Conservation (phyloP, 371 early-diverging fungal species). For the Lichtheimia ornata region DNA sequence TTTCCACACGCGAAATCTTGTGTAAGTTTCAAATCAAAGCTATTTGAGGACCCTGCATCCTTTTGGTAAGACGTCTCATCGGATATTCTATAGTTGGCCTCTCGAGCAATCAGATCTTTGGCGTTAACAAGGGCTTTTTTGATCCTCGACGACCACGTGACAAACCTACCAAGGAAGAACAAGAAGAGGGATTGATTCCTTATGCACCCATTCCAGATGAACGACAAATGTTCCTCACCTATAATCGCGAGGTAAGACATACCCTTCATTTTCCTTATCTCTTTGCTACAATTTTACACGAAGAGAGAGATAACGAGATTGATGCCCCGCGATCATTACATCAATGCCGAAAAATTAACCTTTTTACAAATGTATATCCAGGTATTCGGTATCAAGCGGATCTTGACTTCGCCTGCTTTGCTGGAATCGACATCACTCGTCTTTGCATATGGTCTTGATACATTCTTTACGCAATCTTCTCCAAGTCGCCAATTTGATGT, state of each 20-base stretch:
- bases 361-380: conserved; percentile 3
- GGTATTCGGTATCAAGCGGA: conserved; percentile 66
- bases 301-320: neutral
- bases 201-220: conserved; percentile 74
- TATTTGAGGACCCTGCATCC: neutral
- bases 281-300: too few species aligned
- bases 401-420: conserved; percentile 74
- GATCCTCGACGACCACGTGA: conserved; percentile 84
- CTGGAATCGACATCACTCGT: conserved; percentile 95
- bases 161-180: conserved; percentile 63
- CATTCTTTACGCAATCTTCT: conserved; percentile 80
- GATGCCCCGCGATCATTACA: neutral
- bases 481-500: conserved; percentile 93
- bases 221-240: conserved; percentile 72
- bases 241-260: conserved; percentile 58
- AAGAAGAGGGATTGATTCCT: conserved; percentile 83
- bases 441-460: conserved; percentile 84
- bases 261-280: too few species aligned
- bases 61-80: neutral
- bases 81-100: conserved; percentile 58
- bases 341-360: too few species aligned
- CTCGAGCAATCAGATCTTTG: conserved; percentile 68
- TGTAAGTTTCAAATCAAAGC: conserved; percentile 36
- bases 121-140: conserved; percentile 76
- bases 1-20: conserved; percentile 84